A percentile compares a stretch with the other conserved stretches of the same genome.
Evolutionary conservation across 2,329 filamentous ascomycete species (phyloP).

Genomic region (Cytospora schulzeri): DNA sequence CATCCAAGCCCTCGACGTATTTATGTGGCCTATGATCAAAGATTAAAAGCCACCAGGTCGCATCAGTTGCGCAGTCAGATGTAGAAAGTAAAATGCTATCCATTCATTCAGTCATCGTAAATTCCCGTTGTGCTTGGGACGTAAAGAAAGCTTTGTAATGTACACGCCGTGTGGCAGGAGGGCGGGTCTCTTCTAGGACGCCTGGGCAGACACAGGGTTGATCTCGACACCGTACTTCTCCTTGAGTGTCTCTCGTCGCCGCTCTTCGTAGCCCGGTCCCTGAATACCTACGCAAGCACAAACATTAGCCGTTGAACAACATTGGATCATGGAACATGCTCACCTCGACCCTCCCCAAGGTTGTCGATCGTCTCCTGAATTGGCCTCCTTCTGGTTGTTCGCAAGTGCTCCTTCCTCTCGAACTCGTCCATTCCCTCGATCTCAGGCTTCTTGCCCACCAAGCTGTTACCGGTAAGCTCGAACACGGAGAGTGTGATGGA

Average conservation of each 20-base stretch:
- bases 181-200: slow-evolving; percentile 31
- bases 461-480: slow-evolving; percentile 68
- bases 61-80: not conserved
- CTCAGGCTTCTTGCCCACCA: slow-evolving; percentile 54
- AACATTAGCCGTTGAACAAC: slow-evolving; percentile 23
- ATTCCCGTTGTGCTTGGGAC: slow-evolving; percentile 1
- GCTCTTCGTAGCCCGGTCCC: slow-evolving; percentile 80
- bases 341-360: slow-evolving; percentile 86
- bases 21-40: not conserved
- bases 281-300: slow-evolving; percentile 66
- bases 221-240: slow-evolving; percentile 88
- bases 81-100: not conserved
- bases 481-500: slow-evolving; percentile 63
- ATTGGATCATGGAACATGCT: slow-evolving; percentile 31
- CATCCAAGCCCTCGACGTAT: not conserved
- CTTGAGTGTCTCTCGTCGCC: slow-evolving; percentile 78
- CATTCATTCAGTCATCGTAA: slow-evolving; percentile 15
- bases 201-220: slow-evolving; percentile 61
- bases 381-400: slow-evolving; percentile 73
- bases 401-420: slow-evolving; percentile 72
- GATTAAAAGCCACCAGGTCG: not conserved
- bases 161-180: slow-evolving; percentile 22
- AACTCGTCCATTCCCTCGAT: slow-evolving; percentile 73
- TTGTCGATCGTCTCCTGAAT: slow-evolving; percentile 78
- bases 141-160: slow-evolving; percentile 22